Base-by-base conservation (phyloP, 805 yeast species). In the Pichia gijzeniarum region DNA sequence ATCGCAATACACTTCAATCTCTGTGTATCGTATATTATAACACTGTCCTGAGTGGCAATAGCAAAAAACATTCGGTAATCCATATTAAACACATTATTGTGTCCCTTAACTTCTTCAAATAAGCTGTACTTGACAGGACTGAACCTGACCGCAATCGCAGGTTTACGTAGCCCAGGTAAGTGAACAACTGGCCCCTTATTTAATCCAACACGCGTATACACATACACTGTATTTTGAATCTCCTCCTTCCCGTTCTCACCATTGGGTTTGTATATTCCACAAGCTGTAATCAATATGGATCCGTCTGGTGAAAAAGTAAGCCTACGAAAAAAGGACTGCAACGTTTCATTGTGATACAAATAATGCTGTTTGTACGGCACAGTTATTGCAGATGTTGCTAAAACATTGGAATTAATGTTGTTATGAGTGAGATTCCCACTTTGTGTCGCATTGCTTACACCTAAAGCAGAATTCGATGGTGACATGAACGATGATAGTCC, bases 251-350 rank as follows among this genome's bases (percentile, higher is more conserved):
- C 43, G 17, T 38, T 35, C 9, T 44, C 43, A 13, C 17, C 21
- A 2, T 38, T 17, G 3, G 45, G 21, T 56, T 74, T 74, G 63
- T 76, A 67, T 50, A 79, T 65, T 46, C 96, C 95, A 43, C 95
- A 69, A 35, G 93, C 95, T 0, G 95, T 77, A 25, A 91, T 65
- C 28, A 93, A 65, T 33, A 93, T 61, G 45, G 73, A 71, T 0
- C 99, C 99, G 63, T 95, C 97, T 0, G 96, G 95, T 0, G 96
- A 84, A 58, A 91, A 88, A 1, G 82, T 65, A 45, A 91, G 70
- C 49, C 98, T 68, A 50, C 99, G 72, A 69, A 93, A 93, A 59
- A 93, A 93, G 1, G 96, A 85, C 45, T 88, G 88, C 30, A 91
- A 72, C 0, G 95, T 80, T 57, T 91, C 99, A 49, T 89, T 80